Percentiles rank a stretch among this genome's conserved stretches.
These are phyloP conservation scores for Rugonectria rugulosa DNA, from an alignment of 2,329 filamentous ascomycete species.

Conservation along the genomic window DNA sequence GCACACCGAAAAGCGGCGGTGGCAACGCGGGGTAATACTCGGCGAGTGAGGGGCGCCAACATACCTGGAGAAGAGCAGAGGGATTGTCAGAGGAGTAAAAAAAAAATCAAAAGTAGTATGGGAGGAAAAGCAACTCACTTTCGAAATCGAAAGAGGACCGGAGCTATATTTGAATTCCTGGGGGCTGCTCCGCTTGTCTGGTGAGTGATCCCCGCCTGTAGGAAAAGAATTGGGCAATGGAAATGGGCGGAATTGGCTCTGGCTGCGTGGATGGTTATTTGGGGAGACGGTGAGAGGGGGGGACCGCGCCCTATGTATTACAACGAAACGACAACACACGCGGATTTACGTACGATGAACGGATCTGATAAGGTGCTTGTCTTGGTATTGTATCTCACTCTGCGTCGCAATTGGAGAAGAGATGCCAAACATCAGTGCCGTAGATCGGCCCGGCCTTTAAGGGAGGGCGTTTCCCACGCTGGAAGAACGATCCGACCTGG, in stretches of 20 bases:
- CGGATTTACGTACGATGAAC: neutral
- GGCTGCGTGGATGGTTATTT: neutral
- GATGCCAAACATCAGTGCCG: neutral
- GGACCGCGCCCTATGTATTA: constrained; percentile 7
- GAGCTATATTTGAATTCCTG: constrained; percentile 19
- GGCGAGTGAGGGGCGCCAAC: constrained; percentile 31
- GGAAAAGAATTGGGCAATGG: constrained; percentile 10
- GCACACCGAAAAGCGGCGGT: constrained; percentile 27
- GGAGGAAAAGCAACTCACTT: constrained; percentile 14
- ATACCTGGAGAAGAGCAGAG: constrained; percentile 24
- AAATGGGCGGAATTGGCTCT: constrained; percentile 19
- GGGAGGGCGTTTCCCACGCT: neutral
- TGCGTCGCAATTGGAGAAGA: no score
- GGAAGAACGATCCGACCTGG: constrained; percentile 6
- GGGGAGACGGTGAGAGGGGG: no score
- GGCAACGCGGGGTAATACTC: constrained; percentile 35
- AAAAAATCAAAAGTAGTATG: neutral
- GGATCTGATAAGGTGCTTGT: no score
- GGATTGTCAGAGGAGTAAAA: neutral
- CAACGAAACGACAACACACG: neutral
- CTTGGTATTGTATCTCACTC: no score
- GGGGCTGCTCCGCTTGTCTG: constrained; percentile 19
- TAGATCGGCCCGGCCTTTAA: constrained; percentile 6
- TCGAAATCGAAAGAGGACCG: constrained; percentile 4
- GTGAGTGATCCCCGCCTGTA: constrained; percentile 1